phyloP scores from a whole-genome alignment of 1,284 basidiomycete species.

The Ceratobasidium sp. region DNA sequence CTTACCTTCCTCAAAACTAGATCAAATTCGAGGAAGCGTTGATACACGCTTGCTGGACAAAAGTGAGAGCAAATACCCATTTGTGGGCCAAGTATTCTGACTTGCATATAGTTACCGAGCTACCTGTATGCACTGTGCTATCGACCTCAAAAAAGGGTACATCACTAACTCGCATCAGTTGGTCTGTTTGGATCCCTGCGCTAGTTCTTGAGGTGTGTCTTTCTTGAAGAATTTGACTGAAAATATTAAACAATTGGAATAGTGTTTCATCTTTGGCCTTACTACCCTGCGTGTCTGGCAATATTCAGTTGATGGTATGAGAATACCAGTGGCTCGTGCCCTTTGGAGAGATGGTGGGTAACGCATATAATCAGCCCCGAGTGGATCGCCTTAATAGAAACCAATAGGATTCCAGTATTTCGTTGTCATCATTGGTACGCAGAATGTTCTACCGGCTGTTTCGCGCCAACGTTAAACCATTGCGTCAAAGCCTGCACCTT shows the following conservation, averaged over 20 bases:
- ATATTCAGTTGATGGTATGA: background rate
- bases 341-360: constrained; percentile 29
- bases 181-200: constrained; percentile 27
- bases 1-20: background rate
- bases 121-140: constrained; percentile 1
- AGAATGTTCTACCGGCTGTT: background rate
- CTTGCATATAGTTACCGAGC: background rate
- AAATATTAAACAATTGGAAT: background rate
- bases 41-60: constrained; percentile 24
- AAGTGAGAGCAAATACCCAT: background rate
- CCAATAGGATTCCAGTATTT: constrained; percentile 28
- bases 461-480: background rate
- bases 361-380: background rate
- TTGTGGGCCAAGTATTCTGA: background rate
- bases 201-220: constrained; percentile 23
- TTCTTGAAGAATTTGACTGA: background rate
- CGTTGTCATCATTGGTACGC: constrained; percentile 25
- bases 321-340: background rate
- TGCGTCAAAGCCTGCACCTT: constrained; percentile 12
- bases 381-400: background rate
- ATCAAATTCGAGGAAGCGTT: constrained; percentile 10
- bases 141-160: background rate
- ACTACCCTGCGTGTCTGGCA: constrained; percentile 25
- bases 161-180: background rate
- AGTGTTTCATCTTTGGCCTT: constrained; percentile 17